Base-by-base conservation (phyloP, 2,329 filamentous ascomycete genomes). In the Drechslerella stenobrocha region DNA sequence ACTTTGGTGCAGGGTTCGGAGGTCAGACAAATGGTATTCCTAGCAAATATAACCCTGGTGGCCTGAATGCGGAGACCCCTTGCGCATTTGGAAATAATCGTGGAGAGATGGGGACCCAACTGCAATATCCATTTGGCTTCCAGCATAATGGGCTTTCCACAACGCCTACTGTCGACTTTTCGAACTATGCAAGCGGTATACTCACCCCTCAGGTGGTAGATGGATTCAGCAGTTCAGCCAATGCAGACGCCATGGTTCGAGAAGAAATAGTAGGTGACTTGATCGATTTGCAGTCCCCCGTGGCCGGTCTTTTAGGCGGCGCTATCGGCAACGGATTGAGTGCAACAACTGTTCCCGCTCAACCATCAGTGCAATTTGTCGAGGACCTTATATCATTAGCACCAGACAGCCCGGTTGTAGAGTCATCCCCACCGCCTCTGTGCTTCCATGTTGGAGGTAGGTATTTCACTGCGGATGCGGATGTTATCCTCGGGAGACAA, bases 381-480 rank as follows among this genome's bases (percentile, higher is more conserved):
- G n/a, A n/a, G n/a, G n/a, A n/a, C n/a, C n/a, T n/a, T n/a, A n/a
- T n/a, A n/a, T n/a, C n/a, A n/a, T n/a, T n/a, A n/a, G n/a, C n/a
- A n/a, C n/a, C n/a, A n/a, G n/a, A n/a, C n/a, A n/a, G n/a, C n/a
- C n/a, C n/a, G n/a, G n/a, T n/a, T n/a, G n/a, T n/a, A n/a, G 15
- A 42, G 7, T 20, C 37, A 9, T 13, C 15, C 11, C 34, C 34
- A 15, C 34, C 34, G 3, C 37, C 37, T 4, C 15, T 20, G 8
- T 1, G 26, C 5, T 56, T 56, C 23, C 23, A 15, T 26, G 22
- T 58, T 22, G 53, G 53, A 1, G 53, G 53, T 1, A 42, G 26
- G 30, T 11, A 13, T 11, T 48, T 58, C 32, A 42, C 20, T 23
- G 6, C 32, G 2, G 30, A 58, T 28, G 9, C 23, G 11, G 26